phyloP scores from a whole-genome alignment of 257 asterid species.

The Solanum microdontum region DNA sequence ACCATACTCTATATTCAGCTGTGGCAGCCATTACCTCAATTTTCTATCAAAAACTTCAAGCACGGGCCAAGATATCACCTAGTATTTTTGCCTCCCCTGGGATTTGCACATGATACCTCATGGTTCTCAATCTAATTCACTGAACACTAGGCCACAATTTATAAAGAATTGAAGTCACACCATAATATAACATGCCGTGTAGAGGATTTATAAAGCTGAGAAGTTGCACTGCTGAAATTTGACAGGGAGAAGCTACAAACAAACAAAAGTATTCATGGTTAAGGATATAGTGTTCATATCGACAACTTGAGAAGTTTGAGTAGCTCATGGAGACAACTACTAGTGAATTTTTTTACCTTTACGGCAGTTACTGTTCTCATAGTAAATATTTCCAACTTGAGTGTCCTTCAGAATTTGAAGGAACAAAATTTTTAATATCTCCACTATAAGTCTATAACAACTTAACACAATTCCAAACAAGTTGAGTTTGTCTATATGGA shows the following conservation, averaged over 20 bases:
- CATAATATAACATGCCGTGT: background rate
- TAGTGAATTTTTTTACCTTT: background rate
- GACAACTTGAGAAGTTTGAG: background rate
- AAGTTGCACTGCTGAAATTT: background rate
- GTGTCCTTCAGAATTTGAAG: background rate
- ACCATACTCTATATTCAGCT: background rate
- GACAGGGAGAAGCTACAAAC: background rate
- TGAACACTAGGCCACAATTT: background rate
- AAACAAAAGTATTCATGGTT: background rate
- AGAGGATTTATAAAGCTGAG: background rate
- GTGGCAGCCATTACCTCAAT: background rate
- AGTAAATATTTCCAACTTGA: background rate
- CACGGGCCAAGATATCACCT: background rate
- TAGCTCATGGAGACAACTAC: background rate
- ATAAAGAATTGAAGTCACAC: background rate
- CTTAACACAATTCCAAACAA: background rate
- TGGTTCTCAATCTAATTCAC: background rate
- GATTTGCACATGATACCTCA: background rate
- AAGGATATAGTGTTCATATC: background rate
- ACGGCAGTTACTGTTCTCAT: background rate
- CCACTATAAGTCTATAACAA: background rate
- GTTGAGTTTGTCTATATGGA: background rate
- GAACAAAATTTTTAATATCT: background rate
- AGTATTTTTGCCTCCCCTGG: background rate
- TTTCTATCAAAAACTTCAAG: background rate